phyloP scores from a whole-genome alignment of 306 rosid genomes.

The Argentina anserina region DNA sequence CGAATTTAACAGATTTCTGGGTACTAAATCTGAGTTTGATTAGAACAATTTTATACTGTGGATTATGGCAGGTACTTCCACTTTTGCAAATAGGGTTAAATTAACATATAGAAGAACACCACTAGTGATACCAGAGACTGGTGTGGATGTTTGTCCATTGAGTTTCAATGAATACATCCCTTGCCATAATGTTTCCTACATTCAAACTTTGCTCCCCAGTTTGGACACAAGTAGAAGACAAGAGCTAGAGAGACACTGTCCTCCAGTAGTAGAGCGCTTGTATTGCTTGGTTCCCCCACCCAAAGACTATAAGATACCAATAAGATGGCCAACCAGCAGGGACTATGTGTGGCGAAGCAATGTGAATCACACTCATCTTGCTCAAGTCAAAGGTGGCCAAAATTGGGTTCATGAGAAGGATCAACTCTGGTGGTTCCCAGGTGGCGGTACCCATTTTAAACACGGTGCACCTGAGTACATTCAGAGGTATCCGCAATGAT shows the following conservation, averaged over 20 bases:
- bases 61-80: slow-evolving; percentile 42
- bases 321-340: slow-evolving; percentile 85
- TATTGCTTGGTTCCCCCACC: slow-evolving; percentile 94
- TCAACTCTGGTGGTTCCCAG: slow-evolving; percentile 95
- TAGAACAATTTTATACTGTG: background rate
- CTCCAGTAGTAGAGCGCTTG: slow-evolving; percentile 63
- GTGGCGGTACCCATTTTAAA: slow-evolving; percentile 99
- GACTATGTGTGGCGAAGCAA: slow-evolving; percentile 95
- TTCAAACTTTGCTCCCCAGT: slow-evolving; percentile 42
- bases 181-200: slow-evolving; percentile 67
- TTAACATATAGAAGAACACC: slow-evolving; percentile 55
- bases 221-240: slow-evolving; percentile 70
- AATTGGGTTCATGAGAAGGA: slow-evolving; percentile 91
- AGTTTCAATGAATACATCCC: slow-evolving; percentile 75
- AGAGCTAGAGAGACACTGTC: slow-evolving; percentile 92
- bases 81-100: slow-evolving; percentile 55
- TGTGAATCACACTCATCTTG: slow-evolving; percentile 85
- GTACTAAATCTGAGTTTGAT: background rate
- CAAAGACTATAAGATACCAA: slow-evolving; percentile 72
- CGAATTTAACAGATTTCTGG: background rate
- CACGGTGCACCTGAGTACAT: slow-evolving; percentile 88
- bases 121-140: slow-evolving; percentile 53
- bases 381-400: slow-evolving; percentile 95
- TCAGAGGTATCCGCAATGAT: slow-evolving; percentile 46
- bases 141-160: slow-evolving; percentile 84